Base-by-base conservation (phyloP, 2,329 filamentous ascomycete genomes). In the Colletotrichum sp. region DNA sequence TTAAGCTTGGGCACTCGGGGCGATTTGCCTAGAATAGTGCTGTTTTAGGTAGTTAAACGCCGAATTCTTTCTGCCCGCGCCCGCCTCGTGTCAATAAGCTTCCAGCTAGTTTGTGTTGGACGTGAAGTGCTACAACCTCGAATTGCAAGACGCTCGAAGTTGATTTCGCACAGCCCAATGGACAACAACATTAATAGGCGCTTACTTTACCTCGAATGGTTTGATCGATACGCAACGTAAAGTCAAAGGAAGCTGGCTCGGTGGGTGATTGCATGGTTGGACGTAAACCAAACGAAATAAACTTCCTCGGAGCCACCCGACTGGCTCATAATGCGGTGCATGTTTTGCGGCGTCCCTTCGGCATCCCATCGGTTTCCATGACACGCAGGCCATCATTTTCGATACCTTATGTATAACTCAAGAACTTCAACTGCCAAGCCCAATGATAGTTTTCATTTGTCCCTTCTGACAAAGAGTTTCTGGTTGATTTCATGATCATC, bases 311-410 rank as follows among this genome's bases (percentile, higher is more conserved):
- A 48, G 38, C 18, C 1, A n/a, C 9, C 38, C 38, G 38, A 7
- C 38, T 4, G 38, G 18, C 18, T 48, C 18, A 12, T 0, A n/a
- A 4, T 2, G 10, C 3, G 18, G 18, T 48, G 3, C 18, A 1
- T 48, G 43, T 21, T 21, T 21, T 6, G 1, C 18, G 18, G 18
- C 18, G 18, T 48, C 18, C 18, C 43, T 48, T 48, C 43, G 43
- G 43, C 43, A n/a, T 48, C 43, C 18, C 43, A 48, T 48, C 43
- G 16, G 18, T 43, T 43, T n/a, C 38, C 38, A 43, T 1, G 18
- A 48, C 43, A 48, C 18, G 43, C 43, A 48, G 38, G 43, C 43
- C 43, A 21, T 48, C 38, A 21, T 48, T 21, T 13, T 12, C 43
- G 18, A 48, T 6, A 13, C 43, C 43, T 48, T 48, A 6, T 12